Evolutionary conservation across 1,139 yeast genomes (phyloP).

Genomic region (Diutina sp.): DNA sequence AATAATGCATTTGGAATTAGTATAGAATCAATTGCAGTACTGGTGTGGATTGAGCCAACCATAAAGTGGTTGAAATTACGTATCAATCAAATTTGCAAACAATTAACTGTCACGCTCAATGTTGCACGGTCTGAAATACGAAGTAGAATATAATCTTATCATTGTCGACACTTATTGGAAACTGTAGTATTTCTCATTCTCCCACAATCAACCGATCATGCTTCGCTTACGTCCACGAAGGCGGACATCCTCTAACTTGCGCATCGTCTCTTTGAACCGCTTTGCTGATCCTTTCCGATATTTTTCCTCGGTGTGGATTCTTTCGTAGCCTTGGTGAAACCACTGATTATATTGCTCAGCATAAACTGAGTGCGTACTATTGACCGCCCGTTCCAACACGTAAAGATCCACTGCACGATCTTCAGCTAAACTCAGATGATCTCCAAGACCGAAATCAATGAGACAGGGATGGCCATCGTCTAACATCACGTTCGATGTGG

Average conservation of each 20-base stretch:
- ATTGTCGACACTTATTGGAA: too few species aligned
- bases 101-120: too few species aligned
- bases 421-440: slow-evolving; percentile 67
- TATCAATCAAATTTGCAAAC: too few species aligned
- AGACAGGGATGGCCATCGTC: slow-evolving; percentile 34
- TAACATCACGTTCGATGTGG: slow-evolving; percentile 76
- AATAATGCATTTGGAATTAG: too few species aligned
- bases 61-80: too few species aligned
- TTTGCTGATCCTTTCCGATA: slow-evolving; percentile 8
- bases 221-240: slow-evolving; percentile 90
- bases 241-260: slow-evolving; percentile 71
- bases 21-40: too few species aligned
- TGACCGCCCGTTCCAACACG: slow-evolving; percentile 83
- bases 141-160: too few species aligned
- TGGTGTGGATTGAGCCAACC: too few species aligned
- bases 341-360: slow-evolving; percentile 54
- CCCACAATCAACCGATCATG: slow-evolving; percentile 54
- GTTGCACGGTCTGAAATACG: too few species aligned
- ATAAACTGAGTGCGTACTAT: slow-evolving; percentile 77
- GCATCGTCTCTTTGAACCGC: slow-evolving; percentile 42
- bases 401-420: slow-evolving; percentile 95
- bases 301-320: slow-evolving; percentile 1
- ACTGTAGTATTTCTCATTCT: not conserved
- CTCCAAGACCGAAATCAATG: slow-evolving; percentile 86
- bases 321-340: slow-evolving; percentile 62